A percentile compares a stretch with the other conserved stretches of the same genome.
Conservation (phyloP, 495 filamentous ascomycete genomes). For the Elaphomyces granulatus region DNA sequence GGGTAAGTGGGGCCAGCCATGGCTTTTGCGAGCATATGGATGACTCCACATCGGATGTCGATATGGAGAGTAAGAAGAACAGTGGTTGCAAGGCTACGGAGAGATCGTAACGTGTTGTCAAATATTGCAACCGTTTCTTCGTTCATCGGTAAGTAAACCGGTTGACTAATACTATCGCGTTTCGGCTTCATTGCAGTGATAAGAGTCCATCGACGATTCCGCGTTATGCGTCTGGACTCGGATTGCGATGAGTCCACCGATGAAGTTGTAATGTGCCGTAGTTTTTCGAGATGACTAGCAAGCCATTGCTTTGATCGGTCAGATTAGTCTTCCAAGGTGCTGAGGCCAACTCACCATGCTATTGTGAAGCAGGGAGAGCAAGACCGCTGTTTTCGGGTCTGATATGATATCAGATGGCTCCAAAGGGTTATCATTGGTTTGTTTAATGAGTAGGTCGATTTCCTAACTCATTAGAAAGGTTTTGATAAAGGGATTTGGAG, state of each 20-base stretch:
- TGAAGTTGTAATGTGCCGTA: conserved; percentile 54
- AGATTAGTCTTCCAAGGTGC: conserved; percentile 5
- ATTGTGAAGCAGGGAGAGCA: conserved; percentile 77
- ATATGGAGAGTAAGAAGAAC: conserved; percentile 75
- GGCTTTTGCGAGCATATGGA: conserved; percentile 44
- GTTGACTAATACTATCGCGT: conserved; percentile 34
- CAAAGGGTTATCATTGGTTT: conserved; percentile 47
- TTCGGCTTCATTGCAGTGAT: conserved; percentile 44
- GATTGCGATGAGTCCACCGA: conserved; percentile 28
- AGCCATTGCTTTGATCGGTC: conserved; percentile 60
- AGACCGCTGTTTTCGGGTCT: conserved; percentile 70
- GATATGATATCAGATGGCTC: conserved; percentile 71
- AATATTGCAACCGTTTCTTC: conserved; percentile 69
- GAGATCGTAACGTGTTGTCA: conserved; percentile 68
- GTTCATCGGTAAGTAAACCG: conserved; percentile 82
- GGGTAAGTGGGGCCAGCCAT: conserved; percentile 34
- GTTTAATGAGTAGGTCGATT: conserved; percentile 47
- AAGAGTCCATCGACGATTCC: conserved; percentile 65
- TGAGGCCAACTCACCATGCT: conserved; percentile 51
- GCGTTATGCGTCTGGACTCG: conserved; percentile 24
- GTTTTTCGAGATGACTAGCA: conserved; percentile 55
- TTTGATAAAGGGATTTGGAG: neutral
- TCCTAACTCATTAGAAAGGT: conserved; percentile 31
- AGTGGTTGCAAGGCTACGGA: conserved; percentile 58
- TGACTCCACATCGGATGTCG: conserved; percentile 68